Evolutionary conservation across 106 monocot species (phyloP).

Genomic region (Triglochin maritima): DNA sequence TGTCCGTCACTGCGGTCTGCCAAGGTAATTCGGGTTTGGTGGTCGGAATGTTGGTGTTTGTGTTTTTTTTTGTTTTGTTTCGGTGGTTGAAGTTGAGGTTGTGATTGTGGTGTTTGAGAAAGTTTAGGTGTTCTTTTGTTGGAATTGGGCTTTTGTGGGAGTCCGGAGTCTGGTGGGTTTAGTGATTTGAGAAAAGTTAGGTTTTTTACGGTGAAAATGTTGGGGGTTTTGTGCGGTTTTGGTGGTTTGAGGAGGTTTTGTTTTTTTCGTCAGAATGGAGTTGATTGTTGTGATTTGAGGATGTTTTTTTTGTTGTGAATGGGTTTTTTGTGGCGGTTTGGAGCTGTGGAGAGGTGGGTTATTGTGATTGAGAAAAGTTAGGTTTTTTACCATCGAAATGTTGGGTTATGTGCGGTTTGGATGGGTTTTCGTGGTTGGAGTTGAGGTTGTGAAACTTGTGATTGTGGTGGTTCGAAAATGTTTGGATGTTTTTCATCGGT

Average conservation of each 20-base stretch:
- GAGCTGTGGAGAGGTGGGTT: no score
- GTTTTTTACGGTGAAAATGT: no score
- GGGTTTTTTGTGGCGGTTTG: no score
- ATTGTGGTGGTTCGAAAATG: neutral
- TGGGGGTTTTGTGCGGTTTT: no score
- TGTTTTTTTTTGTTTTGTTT: neutral
- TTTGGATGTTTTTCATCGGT: neutral
- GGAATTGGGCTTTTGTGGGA: neutral
- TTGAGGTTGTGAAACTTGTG: neutral
- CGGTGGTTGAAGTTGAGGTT: neutral
- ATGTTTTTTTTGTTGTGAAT: no score
- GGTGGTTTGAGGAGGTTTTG: no score
- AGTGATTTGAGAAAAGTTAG: no score
- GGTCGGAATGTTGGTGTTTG: neutral
- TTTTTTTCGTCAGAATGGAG: no score
- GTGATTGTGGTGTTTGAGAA: neutral
- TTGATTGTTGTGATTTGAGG: no score
- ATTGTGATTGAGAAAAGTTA: no score
- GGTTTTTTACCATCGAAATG: no score
- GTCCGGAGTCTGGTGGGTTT: no score
- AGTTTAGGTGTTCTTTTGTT: neutral
- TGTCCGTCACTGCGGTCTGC: conserved; percentile 4
- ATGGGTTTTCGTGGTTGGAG: neutral
- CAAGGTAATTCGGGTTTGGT: conserved; percentile 7
- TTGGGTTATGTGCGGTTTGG: neutral